A percentile compares a stretch with the other conserved stretches of the same genome.
Conservation (phyloP, 2,329 filamentous ascomycete genomes). For the Paracorniculantispora psalliotae region DNA sequence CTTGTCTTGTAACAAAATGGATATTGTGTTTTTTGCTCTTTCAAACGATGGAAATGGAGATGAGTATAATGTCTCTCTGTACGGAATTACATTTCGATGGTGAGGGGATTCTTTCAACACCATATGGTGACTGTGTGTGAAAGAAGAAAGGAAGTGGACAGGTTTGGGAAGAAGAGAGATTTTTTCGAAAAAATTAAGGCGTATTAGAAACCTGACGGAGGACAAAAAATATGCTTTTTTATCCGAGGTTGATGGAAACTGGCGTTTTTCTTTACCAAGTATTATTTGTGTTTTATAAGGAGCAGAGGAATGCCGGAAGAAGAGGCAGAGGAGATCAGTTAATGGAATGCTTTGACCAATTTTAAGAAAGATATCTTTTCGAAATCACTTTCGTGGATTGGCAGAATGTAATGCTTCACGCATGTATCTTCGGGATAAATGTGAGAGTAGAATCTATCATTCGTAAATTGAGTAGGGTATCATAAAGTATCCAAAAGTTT, state of each 20-base stretch:
- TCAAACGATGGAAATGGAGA: neutral
- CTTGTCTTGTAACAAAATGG: conserved; percentile 5
- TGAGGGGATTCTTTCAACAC: neutral
- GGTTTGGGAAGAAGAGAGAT: neutral
- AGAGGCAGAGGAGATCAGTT: neutral
- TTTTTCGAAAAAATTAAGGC: neutral
- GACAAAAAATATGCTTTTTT: neutral
- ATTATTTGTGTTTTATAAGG: neutral
- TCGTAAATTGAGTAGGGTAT: conserved; percentile 13
- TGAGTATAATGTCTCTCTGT: neutral
- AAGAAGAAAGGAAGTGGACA: neutral
- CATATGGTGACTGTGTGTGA: neutral
- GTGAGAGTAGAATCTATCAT: neutral
- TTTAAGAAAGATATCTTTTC: neutral
- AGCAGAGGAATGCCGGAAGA: neutral
- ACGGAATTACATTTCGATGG: neutral
- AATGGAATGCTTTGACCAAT: neutral
- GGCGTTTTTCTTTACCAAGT: neutral
- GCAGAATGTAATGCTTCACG: too few relatives aligned
- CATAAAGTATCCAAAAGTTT: conserved; percentile 1
- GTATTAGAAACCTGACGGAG: neutral
- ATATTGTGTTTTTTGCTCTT: neutral
- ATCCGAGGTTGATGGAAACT: neutral
- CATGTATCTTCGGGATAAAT: neutral
- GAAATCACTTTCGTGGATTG: too few relatives aligned